phyloP scores from a whole-genome alignment of 768 basidiomycete species.

The Mycena sanguinolenta region DNA sequence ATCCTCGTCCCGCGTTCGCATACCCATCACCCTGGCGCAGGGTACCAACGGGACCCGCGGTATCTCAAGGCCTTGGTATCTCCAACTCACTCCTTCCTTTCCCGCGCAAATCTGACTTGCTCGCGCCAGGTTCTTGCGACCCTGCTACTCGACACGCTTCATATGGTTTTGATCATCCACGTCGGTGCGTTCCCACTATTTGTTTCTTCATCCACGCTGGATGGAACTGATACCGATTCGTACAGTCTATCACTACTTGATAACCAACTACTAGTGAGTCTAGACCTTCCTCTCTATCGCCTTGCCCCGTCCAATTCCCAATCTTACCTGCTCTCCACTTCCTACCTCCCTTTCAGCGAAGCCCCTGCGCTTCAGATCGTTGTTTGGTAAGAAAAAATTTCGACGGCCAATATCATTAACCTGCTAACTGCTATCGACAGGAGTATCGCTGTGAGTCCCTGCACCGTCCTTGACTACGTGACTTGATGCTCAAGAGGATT shows the following conservation, averaged over 20 bases:
- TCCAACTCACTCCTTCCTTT: slow-evolving; percentile 5
- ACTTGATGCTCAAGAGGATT: background rate
- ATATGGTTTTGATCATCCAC: slow-evolving; percentile 63
- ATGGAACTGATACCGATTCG: slow-evolving; percentile 3
- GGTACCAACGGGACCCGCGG: slow-evolving; percentile 56
- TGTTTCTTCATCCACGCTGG: background rate
- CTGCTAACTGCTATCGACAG: slow-evolving; percentile 34
- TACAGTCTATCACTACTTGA: slow-evolving; percentile 62
- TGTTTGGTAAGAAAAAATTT: slow-evolving; percentile 24
- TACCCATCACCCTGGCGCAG: slow-evolving; percentile 31
- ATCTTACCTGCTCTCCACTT: background rate
- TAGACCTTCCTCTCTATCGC: background rate
- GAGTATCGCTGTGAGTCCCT: slow-evolving; percentile 53
- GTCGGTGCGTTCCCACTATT: slow-evolving; percentile 44
- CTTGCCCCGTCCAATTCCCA: background rate
- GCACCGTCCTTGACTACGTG: background rate
- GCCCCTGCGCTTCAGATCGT: slow-evolving; percentile 17
- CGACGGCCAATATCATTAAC: background rate
- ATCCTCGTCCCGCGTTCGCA: background rate
- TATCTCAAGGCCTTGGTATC: slow-evolving; percentile 56
- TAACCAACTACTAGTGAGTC: slow-evolving; percentile 55
- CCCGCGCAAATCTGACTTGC: background rate
- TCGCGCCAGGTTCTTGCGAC: slow-evolving; percentile 54
- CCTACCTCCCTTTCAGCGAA: slow-evolving; percentile 6
- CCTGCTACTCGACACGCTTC: slow-evolving; percentile 59